phyloP scores from a whole-genome alignment of 192 early-diverging fungal genomes.

The Entomortierella beljakovae region DNA sequence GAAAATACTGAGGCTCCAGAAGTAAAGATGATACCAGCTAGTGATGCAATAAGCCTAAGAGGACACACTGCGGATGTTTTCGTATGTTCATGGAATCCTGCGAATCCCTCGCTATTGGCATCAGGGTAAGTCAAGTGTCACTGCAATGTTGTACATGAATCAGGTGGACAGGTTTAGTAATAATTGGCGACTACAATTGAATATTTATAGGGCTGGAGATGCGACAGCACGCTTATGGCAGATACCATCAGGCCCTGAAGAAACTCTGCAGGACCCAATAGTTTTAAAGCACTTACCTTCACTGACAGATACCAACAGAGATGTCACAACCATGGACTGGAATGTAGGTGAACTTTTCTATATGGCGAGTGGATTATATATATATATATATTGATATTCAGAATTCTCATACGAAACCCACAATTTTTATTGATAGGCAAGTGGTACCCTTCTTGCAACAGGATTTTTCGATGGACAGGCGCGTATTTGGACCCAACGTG shows the following conservation, averaged over 20 bases:
- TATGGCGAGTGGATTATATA: neutral
- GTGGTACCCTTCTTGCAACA: conserved; percentile 83
- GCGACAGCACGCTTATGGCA: conserved; percentile 91
- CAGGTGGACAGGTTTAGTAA: neutral
- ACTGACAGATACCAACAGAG: conserved; percentile 62
- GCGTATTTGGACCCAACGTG: conserved; percentile 83
- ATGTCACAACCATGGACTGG: conserved; percentile 90
- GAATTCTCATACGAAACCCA: neutral
- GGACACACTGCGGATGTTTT: conserved; percentile 82
- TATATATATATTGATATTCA: neutral
- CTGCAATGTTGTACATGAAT: neutral
- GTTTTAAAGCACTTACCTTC: conserved; percentile 67
- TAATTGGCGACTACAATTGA: neutral
- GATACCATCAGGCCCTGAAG: conserved; percentile 63
- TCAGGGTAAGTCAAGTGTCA: conserved; percentile 69
- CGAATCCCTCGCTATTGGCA: conserved; percentile 73
- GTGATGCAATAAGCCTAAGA: conserved; percentile 66
- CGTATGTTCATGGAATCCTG: conserved; percentile 85
- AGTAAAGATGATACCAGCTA: conserved; percentile 52
- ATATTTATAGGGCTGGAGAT: conserved; percentile 72
- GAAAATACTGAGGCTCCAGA: conserved; percentile 18
- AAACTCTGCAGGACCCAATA: conserved; percentile 60
- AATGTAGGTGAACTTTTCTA: too few species aligned
- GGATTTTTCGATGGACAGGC: conserved; percentile 88
- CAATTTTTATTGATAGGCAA: conserved; percentile 61